These are phyloP conservation scores for Nakataea oryzae DNA, from an alignment of 2,329 filamentous ascomycete species.

Conservation along the genomic window DNA sequence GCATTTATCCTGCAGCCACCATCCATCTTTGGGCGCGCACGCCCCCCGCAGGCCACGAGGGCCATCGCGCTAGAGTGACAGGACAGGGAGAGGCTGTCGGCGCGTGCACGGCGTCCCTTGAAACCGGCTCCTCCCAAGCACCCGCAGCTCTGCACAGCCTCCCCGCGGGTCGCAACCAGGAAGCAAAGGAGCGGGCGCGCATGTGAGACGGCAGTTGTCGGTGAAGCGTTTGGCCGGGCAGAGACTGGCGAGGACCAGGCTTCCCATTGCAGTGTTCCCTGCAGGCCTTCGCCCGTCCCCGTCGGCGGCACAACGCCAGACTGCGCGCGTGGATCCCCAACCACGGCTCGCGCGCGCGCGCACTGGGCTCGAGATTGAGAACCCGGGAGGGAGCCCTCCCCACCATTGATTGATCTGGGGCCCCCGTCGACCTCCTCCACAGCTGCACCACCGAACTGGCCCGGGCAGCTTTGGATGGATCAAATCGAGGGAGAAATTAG, in stretches of 20 bases:
- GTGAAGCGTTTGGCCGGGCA: neutral
- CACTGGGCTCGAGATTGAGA: neutral
- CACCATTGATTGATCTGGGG: no score
- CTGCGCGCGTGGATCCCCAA: neutral
- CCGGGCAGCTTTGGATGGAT: neutral
- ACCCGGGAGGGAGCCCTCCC: neutral
- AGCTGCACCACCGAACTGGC: no score
- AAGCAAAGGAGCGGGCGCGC: neutral
- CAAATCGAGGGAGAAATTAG: neutral
- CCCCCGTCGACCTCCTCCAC: no score
- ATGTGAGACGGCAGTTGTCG: conserved; percentile 1
- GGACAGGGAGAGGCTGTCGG: neutral
- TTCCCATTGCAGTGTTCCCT: neutral
- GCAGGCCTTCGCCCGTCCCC: no score
- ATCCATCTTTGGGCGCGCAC: neutral
- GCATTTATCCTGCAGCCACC: neutral
- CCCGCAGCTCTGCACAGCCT: conserved; percentile 1
- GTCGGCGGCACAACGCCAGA: no score
- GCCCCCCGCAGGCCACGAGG: neutral
- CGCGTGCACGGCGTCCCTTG: neutral
- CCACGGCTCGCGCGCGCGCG: no score
- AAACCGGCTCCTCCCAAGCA: neutral
- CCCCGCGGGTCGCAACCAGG: neutral
- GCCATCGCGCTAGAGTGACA: neutral
- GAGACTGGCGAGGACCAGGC: neutral